Evolutionary conservation across 306 rosid species (phyloP).

Genomic region (Adenanthera pavonina): DNA sequence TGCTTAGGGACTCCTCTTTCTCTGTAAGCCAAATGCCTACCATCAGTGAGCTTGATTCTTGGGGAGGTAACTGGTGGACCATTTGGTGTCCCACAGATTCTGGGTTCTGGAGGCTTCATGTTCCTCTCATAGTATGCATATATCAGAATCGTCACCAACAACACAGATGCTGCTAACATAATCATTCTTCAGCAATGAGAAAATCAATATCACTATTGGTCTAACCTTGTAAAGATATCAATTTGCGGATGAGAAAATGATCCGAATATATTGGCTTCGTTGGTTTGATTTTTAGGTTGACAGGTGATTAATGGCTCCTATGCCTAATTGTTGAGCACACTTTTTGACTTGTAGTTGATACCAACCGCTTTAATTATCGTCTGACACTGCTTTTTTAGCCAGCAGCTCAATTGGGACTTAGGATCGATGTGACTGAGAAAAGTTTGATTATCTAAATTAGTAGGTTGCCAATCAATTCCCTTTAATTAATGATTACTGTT

Average conservation of each 20-base stretch:
- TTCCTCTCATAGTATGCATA: conserved; percentile 16
- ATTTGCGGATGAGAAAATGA: not conserved
- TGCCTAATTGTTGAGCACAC: not conserved
- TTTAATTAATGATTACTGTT: too few species aligned
- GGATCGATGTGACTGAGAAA: too few species aligned
- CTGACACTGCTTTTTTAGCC: not conserved
- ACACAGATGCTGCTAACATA: not conserved
- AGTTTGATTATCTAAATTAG: too few species aligned
- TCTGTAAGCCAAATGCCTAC: conserved; percentile 66
- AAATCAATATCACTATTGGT: not conserved
- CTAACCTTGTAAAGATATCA: not conserved
- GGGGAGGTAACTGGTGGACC: conserved; percentile 63
- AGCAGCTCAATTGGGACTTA: too few species aligned
- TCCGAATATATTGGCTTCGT: not conserved
- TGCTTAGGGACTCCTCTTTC: conserved; percentile 58
- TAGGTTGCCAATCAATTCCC: too few species aligned
- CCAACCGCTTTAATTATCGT: not conserved
- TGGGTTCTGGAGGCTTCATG: conserved; percentile 53
- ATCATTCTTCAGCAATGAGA: conserved; percentile 11
- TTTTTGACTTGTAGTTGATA: not conserved
- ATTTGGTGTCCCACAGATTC: conserved; percentile 49
- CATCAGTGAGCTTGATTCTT: conserved; percentile 61
- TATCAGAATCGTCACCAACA: conserved; percentile 5
- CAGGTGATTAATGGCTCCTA: too few species aligned
- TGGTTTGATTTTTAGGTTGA: conserved; percentile 3